Percentiles rank a stretch among this genome's conserved stretches.
phyloP scores from a whole-genome alignment of 768 basidiomycete genomes.

The Suillus variegatus region DNA sequence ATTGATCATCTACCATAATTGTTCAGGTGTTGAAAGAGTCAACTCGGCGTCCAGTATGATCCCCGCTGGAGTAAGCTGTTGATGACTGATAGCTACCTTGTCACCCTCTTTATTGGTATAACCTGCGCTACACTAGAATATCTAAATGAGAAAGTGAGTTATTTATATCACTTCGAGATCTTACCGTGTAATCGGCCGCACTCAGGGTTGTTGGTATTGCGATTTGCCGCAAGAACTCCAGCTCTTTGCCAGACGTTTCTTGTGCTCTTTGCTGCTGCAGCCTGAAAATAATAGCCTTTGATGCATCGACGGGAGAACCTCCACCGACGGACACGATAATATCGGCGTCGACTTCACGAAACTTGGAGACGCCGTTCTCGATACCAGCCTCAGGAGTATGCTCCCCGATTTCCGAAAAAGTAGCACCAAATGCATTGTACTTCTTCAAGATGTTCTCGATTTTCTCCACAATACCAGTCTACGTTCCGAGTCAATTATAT shows the following conservation, averaged over 20 bases:
- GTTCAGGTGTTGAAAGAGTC: constrained; percentile 70
- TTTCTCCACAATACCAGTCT: constrained; percentile 28
- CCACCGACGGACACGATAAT: constrained; percentile 76
- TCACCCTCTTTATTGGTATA: constrained; percentile 69
- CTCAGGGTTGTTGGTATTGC: constrained; percentile 83
- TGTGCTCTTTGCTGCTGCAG: constrained; percentile 41
- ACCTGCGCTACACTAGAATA: constrained; percentile 59
- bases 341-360: constrained; percentile 61
- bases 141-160: neutral
- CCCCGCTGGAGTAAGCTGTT: constrained; percentile 64
- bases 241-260: constrained; percentile 45
- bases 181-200: constrained; percentile 72
- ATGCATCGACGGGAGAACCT: constrained; percentile 78
- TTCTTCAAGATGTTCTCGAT: constrained; percentile 50
- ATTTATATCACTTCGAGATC: constrained; percentile 15
- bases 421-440: constrained; percentile 59
- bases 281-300: constrained; percentile 70
- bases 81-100: constrained; percentile 57
- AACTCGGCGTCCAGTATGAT: constrained; percentile 80
- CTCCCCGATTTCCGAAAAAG: constrained; percentile 74
- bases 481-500: constrained; percentile 13
- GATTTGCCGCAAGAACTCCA: constrained; percentile 56
- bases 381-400: constrained; percentile 73
- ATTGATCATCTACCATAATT: constrained; percentile 57
- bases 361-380: constrained; percentile 51